Conservation (phyloP, 768 basidiomycete species). For the Xanthoconium purpureum region DNA sequence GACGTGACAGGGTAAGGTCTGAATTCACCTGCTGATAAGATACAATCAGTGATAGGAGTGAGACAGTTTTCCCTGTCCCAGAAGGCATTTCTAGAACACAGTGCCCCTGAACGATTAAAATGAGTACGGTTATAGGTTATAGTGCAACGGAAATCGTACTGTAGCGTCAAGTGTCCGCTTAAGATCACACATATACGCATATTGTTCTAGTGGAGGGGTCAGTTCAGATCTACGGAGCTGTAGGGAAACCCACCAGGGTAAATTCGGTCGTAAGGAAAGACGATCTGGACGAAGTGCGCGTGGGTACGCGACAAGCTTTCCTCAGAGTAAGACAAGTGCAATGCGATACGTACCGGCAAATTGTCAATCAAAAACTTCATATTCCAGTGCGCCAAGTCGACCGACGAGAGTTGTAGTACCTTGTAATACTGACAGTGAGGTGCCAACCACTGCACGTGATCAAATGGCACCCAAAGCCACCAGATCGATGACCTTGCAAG, state of each 20-base stretch:
- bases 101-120: constrained; percentile 65
- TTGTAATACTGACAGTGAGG: not conserved
- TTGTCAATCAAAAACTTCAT: constrained; percentile 88
- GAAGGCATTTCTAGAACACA: constrained; percentile 99
- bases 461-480: not conserved
- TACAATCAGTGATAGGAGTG: constrained; percentile 89
- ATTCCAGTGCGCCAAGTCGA: not conserved
- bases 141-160: constrained; percentile 40
- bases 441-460: constrained; percentile 14
- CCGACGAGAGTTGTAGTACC: not conserved
- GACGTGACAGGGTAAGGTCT: not conserved
- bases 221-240: not conserved
- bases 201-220: constrained; percentile 69
- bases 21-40: constrained; percentile 88
- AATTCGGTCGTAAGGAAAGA: constrained; percentile 93
- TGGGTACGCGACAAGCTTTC: not conserved
- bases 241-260: constrained; percentile 71
- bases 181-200: constrained; percentile 98
- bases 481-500: too few relatives aligned
- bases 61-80: constrained; percentile 98
- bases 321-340: not conserved
- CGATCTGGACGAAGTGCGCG: constrained; percentile 47
- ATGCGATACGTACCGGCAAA: constrained; percentile 54
- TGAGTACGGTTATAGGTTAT: not conserved
- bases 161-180: constrained; percentile 95